Evolutionary conservation across 2,329 filamentous ascomycete genomes (phyloP), one percentile per base, ranked within the genome.

Genomic region (Helminthosporium solani): DNA sequence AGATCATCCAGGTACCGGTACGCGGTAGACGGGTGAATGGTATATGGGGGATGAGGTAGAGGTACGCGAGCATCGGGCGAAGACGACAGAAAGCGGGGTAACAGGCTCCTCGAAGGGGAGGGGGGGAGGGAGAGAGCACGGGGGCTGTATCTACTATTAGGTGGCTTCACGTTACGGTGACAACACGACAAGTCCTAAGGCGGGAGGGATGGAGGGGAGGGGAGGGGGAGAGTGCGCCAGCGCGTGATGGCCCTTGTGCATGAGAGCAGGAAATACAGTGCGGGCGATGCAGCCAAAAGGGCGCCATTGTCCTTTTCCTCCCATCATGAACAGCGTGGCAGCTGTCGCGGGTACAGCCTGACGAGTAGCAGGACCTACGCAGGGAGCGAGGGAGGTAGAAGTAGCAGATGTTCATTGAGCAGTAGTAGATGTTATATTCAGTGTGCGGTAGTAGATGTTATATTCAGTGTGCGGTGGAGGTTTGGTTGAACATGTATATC

Each of bases 81-180:
- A 61, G 57, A 54, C 55, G 52, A n/a, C n/a, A 61, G 56, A 68
- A 47, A 68, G 65, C 64, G 66, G 66, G 67, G 66, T 68, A 67
- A 58, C 53, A 58, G 61, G 57, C 57, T 59, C 57, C 49, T 61
- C 50, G 51, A 45, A 48, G 50, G 46, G 52, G 48, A 49, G 54
- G 59, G 58, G 12, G 11, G 9, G 16, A 21, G 18, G 35, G 9
- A 21, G 65, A 59, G 63, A 61, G n/a, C n/a, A n/a, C n/a, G n/a
- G n/a, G n/a, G n/a, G n/a, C n/a, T n/a, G n/a, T n/a, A n/a, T n/a
- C n/a, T n/a, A n/a, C 51, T 61, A 62, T 51, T 61, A 64, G 64
- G 65, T 66, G 63, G 66, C 63, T 68, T 64, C 52, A 58, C 57
- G 60, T n/a, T 61, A 61, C 58, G 57, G 60, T 47, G 54, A 62